Base-by-base conservation (phyloP, 164 flowering plant genomes). In the Vitis rupestris region DNA sequence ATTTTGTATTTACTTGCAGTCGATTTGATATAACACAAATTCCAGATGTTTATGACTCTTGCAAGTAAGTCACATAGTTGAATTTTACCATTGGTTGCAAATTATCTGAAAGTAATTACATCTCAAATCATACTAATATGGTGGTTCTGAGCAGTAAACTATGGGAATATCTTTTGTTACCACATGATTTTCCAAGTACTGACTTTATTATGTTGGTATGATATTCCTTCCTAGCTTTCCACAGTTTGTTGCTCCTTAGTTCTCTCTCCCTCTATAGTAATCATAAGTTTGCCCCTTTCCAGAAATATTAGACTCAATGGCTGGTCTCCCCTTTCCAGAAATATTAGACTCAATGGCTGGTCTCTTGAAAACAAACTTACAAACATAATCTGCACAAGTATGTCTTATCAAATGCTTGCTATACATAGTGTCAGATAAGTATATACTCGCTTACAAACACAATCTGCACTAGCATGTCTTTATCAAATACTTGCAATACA, bases 1-100 rank as follows among this genome's bases (percentile, higher is more conserved):
- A 50, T 63, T 54, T 23, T 69, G 44, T 14, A 55, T 65, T 68
- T 53, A 16, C 63, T 67, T 89, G 84, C 98, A 96, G 99, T 5
- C 90, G 97, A 16, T 96, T 87, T 74, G 98, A 96, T 75, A 89
- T 93, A 69, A 91, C 97, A 67, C 99, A 96, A 76, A 96, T 96
- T 80, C 99, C 99, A 65, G 99, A 96, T 82, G 97, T 93, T 65
- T 96, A 96, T 85, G 99, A 96, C 78, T 96, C 99, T 0, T 90
- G 97, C 99, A 96, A 96, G 99, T 96, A 89, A 93, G 99, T 74
- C 15, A 37, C 31, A 11, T 48, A 29, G 54, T 55, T 44, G 10
- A n/a, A 13, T 61, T 56, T 60, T 63, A 23, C 27, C 50, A 59
- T 58, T 61, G 61, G 65, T 50, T 30, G 48, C 10, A 52, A 44